Evolutionary conservation across 2,329 filamentous ascomycete species (phyloP).

Genomic region (Beauveria sp.): DNA sequence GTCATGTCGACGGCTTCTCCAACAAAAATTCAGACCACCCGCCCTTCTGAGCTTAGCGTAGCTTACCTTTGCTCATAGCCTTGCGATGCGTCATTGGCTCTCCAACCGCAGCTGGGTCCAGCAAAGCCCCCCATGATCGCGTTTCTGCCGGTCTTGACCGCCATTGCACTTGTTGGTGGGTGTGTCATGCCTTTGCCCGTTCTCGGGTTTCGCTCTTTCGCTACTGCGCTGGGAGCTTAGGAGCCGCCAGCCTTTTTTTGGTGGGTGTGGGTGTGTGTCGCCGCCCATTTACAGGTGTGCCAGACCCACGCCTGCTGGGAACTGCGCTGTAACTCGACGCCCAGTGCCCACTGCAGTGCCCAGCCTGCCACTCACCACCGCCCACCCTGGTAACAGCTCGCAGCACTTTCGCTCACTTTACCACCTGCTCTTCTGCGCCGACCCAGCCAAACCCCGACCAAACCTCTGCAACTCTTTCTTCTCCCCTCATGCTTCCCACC

Average conservation of each 20-base stretch:
- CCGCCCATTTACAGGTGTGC: not conserved
- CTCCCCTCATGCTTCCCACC: slow-evolving; percentile 10
- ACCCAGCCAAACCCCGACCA: slow-evolving; percentile 5
- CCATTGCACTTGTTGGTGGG: not conserved
- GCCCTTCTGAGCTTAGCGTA: not conserved
- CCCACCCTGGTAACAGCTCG: not conserved
- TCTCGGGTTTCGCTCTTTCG: slow-evolving; percentile 11
- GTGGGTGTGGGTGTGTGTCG: not conserved
- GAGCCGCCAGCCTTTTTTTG: not conserved
- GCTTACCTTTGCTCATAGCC: slow-evolving; percentile 1
- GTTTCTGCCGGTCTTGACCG: slow-evolving; percentile 9
- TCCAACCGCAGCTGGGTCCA: slow-evolving; percentile 5
- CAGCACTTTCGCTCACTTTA: not conserved
- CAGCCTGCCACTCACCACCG: not conserved
- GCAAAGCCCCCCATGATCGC: slow-evolving; percentile 9
- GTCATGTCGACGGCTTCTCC: not conserved
- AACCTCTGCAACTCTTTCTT: slow-evolving; percentile 10
- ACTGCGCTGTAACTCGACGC: not conserved
- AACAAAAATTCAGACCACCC: not conserved
- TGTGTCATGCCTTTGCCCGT: not conserved
- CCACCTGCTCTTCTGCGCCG: slow-evolving; percentile 3
- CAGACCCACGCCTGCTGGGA: not conserved
- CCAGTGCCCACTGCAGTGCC: not conserved
- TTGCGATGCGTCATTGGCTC: slow-evolving; percentile 12
- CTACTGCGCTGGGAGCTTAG: not conserved